Percentiles rank a stretch among this genome's conserved stretches.
Conservation (phyloP, 306 rosid species). For the Gillenia trifoliata region DNA sequence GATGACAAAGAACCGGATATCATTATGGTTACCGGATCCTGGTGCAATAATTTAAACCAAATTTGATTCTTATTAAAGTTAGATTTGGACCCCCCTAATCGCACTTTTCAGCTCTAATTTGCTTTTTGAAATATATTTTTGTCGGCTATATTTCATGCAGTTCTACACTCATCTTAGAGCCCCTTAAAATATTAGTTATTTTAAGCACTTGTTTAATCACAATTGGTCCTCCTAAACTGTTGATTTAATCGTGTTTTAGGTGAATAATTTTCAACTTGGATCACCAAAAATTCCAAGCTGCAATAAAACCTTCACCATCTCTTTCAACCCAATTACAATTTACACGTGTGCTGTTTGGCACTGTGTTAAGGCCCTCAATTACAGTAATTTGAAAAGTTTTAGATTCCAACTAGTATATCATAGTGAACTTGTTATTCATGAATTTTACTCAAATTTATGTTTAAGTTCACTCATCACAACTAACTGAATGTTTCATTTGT, state of each 20-base stretch:
- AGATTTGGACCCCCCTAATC: background rate
- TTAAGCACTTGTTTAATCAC: background rate
- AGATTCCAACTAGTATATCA: background rate
- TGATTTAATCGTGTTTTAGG: background rate
- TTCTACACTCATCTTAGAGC: constrained; percentile 19
- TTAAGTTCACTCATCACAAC: background rate
- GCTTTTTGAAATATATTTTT: background rate
- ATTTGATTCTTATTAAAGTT: background rate
- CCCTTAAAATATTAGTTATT: background rate
- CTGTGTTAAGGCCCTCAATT: background rate
- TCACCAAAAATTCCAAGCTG: background rate
- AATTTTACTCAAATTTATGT: background rate
- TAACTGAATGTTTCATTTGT: too few relatives aligned
- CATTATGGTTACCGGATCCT: background rate
- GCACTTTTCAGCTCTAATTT: background rate
- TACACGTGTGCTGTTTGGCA: background rate
- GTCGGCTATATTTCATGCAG: background rate
- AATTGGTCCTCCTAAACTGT: background rate
- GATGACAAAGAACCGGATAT: background rate
- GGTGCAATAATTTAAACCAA: constrained; percentile 2
- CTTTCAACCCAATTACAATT: background rate
- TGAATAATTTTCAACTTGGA: background rate
- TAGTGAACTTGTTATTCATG: background rate
- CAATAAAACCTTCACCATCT: background rate
- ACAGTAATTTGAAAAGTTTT: background rate